Base-by-base conservation (phyloP, 139 green algal genomes). In the Desmodesmus armatus region DNA sequence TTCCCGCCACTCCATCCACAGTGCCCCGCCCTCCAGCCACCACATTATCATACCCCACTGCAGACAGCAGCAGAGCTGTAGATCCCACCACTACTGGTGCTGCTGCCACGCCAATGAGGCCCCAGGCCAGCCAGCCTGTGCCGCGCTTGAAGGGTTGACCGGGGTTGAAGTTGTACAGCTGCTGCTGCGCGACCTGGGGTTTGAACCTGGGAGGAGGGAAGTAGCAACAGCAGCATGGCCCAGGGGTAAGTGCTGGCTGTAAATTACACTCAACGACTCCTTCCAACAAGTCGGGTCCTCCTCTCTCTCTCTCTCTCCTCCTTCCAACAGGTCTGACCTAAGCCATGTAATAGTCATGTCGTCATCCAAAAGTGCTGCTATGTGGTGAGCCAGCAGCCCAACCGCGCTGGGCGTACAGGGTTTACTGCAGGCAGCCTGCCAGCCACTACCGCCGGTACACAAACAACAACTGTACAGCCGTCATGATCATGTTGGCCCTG, bases 101-200 rank as follows among this genome's bases (percentile, higher is more conserved):
- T 27, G 90, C 70, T 35, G 91, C 31, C 2, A 94, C 63, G 41
- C 95, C 95, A 47, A 94, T 35, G 29, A 96, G 62, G 2, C 51
- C 95, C 95, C 95, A 98, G 0, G 87, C 41, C n/a, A 92, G 78
- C 95, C 95, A 98, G 6, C 95, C 95, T 43, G 87, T 55, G 2
- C 91, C 90, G 21, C 69, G 86, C 29, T 63, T 77, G 84, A 98
- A 95, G 1, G 95, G 93, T 0, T 87, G 21, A 23, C 76, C 87
- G 27, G 66, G 67, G 83, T 49, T 86, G 78, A 78, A 90, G 75
- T 90, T 90, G 87, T 86, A 88, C 2, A 89, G 73, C 55, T 49
- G 47, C 69, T 86, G 47, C 67, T 72, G 67, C 67, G 62, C 29
- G 17, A 75, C 11, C 37, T 75, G 35, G 9, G 11, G 23, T 7